A percentile compares a stretch with the other conserved stretches of the same genome.
Conservation (phyloP, 2,329 filamentous ascomycete genomes). For the Fusarium begoniae region DNA sequence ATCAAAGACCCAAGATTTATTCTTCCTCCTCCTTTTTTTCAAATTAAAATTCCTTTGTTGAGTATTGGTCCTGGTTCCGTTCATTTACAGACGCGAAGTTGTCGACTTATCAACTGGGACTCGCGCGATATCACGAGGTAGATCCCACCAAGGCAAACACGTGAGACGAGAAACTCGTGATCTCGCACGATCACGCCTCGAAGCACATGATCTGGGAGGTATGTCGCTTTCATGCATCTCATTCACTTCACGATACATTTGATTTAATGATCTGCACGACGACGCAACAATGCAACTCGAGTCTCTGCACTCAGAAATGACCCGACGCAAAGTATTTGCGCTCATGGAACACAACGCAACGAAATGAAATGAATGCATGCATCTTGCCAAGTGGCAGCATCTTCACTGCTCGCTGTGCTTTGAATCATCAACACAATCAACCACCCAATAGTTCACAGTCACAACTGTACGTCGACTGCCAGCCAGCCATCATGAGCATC, state of each 20-base stretch:
- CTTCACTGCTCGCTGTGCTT: not conserved
- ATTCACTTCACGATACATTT: conserved; percentile 35
- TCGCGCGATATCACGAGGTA: conserved; percentile 60
- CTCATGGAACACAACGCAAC: not conserved
- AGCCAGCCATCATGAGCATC: not conserved
- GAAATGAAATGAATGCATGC: conserved; percentile 2
- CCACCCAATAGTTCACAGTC: not conserved
- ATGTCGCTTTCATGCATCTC: conserved; percentile 48
- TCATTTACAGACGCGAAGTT: conserved; percentile 29
- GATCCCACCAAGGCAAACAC: conserved; percentile 53
- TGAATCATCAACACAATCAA: not conserved
- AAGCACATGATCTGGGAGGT: conserved; percentile 59
- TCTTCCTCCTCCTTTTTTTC: conserved; percentile 2
- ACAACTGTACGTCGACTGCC: conserved; percentile 5
- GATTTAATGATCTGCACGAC: conserved; percentile 12
- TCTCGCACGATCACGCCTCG: conserved; percentile 45
- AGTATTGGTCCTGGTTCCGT: conserved; percentile 8
- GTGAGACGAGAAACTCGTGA: conserved; percentile 58
- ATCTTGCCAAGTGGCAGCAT: conserved; percentile 28
- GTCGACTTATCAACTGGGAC: conserved; percentile 44
- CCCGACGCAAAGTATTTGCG: conserved; percentile 8
- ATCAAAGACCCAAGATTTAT: conserved; percentile 11
- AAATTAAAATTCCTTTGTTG: not conserved
- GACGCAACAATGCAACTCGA: not conserved
- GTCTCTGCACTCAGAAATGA: not conserved